These are phyloP conservation scores for Lachnellula arida DNA, from an alignment of 2,329 filamentous ascomycete genomes.

Conservation along the genomic window DNA sequence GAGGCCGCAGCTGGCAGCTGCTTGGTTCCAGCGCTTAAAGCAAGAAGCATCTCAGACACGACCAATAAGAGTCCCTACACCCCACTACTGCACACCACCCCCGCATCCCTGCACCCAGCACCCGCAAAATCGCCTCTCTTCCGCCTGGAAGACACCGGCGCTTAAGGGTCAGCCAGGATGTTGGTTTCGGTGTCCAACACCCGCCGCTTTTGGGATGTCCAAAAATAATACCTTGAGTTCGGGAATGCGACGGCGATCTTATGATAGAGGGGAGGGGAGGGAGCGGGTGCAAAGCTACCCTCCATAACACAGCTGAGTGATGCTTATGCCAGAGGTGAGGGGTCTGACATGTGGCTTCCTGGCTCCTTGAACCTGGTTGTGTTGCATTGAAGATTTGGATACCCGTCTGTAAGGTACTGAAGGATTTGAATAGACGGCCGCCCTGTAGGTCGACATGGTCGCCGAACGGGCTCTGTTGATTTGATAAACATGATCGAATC, in stretches of 20 bases:
- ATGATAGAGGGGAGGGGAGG: neutral
- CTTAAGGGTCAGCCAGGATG: neutral
- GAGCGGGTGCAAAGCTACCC: neutral
- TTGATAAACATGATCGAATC: conserved; percentile 1
- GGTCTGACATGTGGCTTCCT: conserved; percentile 3
- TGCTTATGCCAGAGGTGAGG: conserved; percentile 9
- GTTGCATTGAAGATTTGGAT: neutral
- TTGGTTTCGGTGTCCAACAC: neutral
- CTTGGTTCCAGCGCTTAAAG: conserved; percentile 1
- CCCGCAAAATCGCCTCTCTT: neutral
- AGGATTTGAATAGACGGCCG: conserved; percentile 8
- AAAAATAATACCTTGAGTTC: conserved; percentile 10
- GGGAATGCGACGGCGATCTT: neutral
- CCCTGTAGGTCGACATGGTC: conserved; percentile 2
- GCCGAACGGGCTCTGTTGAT: conserved; percentile 12
- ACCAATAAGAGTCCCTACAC: neutral
- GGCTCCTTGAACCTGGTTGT: conserved; percentile 1
- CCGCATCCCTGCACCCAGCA: neutral
- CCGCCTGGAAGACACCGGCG: neutral
- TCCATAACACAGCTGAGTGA: conserved; percentile 9
- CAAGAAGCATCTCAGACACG: neutral
- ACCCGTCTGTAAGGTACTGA: conserved; percentile 13
- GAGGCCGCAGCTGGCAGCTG: neutral
- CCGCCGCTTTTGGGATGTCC: conserved; percentile 6
- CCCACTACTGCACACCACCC: neutral